Percentiles rank a stretch among this genome's conserved stretches.
Conservation (phyloP, 139 green algal genomes). For the Closterium sp. region DNA sequence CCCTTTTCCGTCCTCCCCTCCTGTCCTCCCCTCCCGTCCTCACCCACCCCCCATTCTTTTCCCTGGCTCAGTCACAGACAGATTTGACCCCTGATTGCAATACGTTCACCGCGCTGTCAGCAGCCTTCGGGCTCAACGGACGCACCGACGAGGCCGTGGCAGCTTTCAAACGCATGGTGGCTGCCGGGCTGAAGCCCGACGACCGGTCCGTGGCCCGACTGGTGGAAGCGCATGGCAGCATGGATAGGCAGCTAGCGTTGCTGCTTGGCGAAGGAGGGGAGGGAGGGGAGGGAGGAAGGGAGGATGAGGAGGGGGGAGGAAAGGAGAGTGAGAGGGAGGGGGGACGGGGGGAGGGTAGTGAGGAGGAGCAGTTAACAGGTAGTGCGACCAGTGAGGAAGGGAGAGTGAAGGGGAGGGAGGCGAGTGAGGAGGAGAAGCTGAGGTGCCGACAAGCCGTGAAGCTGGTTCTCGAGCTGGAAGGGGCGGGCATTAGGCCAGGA, state of each 20-base stretch:
- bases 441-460: slow-evolving; percentile 1
- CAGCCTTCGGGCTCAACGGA: neutral
- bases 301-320: neutral
- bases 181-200: neutral
- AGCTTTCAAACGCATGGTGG: neutral
- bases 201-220: neutral
- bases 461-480: slow-evolving; percentile 11
- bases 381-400: too few relatives aligned
- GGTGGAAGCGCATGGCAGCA: slow-evolving; percentile 18
- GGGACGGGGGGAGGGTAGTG: too few relatives aligned
- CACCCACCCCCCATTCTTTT: neutral
- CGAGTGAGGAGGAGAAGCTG: neutral
- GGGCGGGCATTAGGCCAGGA: neutral
- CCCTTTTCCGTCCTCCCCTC: too few relatives aligned
- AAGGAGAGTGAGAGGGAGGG: neutral
- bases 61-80: slow-evolving; percentile 8
- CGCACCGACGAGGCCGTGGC: slow-evolving; percentile 1
- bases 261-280: neutral
- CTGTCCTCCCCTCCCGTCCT: too few relatives aligned
- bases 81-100: neutral
- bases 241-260: neutral
- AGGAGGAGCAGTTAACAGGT: too few relatives aligned
- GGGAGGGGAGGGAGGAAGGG: neutral
- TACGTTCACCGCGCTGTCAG: slow-evolving; percentile 14
- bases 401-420: too few relatives aligned